Conservation (phyloP, 2,329 filamentous ascomycete species). For the Incumbomyces lentus region DNA sequence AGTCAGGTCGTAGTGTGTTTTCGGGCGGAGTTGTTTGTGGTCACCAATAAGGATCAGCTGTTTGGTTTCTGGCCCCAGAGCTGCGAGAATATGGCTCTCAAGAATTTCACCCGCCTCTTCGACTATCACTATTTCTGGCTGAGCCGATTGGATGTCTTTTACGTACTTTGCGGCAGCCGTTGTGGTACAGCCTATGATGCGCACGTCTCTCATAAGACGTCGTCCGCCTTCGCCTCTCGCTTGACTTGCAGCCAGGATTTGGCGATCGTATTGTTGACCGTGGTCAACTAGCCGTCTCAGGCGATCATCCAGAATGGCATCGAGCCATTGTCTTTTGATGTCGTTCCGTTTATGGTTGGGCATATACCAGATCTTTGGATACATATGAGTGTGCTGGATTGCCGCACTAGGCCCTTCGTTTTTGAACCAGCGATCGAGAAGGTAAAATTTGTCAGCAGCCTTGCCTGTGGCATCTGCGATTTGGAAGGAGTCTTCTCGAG, state of each 20-base stretch:
- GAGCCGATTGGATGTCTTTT: slow-evolving; percentile 42
- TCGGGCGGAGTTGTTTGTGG: slow-evolving; percentile 61
- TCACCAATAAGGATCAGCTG: slow-evolving; percentile 64
- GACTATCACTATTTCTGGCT: slow-evolving; percentile 52
- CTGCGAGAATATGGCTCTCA: slow-evolving; percentile 55
- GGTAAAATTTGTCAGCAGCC: slow-evolving; percentile 36
- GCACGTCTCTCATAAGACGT: slow-evolving; percentile 44
- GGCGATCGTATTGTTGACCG: slow-evolving; percentile 11
- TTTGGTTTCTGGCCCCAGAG: slow-evolving; percentile 45
- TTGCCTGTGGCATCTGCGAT: slow-evolving; percentile 39
- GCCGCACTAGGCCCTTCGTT: slow-evolving; percentile 40
- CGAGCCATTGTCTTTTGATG: slow-evolving; percentile 35
- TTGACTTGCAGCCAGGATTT: background rate
- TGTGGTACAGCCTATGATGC: slow-evolving; percentile 61
- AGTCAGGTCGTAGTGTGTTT: slow-evolving; percentile 50
- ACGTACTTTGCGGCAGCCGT: slow-evolving; percentile 57
- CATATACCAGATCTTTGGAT: slow-evolving; percentile 44
- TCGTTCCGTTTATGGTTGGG: slow-evolving; percentile 26
- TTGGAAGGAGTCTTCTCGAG: slow-evolving; percentile 38
- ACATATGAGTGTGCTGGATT: slow-evolving; percentile 21
- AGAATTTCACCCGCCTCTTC: slow-evolving; percentile 68
- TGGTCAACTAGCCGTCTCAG: slow-evolving; percentile 21
- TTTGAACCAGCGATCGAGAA: slow-evolving; percentile 44
- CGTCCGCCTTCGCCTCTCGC: slow-evolving; percentile 29
- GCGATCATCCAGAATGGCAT: slow-evolving; percentile 41